Evolutionary conservation across 192 early-diverging fungal genomes (phyloP).

Genomic region (Allomyces macrogynus): DNA sequence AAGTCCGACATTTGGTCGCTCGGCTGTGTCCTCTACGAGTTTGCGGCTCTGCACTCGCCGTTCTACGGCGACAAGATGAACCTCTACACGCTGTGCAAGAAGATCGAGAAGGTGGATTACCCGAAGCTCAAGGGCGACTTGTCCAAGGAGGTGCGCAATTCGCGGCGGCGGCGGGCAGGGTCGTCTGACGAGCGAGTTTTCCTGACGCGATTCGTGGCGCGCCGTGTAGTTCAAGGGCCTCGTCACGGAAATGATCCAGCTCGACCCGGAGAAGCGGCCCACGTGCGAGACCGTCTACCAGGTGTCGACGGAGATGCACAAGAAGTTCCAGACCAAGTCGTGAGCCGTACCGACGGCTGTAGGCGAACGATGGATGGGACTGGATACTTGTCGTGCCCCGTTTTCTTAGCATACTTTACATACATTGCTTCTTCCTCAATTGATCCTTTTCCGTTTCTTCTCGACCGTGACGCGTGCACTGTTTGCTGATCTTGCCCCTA

Average conservation of each 20-base stretch:
- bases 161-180: too few relatives aligned
- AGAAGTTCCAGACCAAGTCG: neutral
- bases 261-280: neutral
- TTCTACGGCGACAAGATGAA: constrained; percentile 9
- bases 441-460: too few relatives aligned
- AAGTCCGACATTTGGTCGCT: constrained; percentile 8
- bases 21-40: constrained; percentile 7
- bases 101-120: constrained; percentile 6
- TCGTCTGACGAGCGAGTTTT: too few relatives aligned
- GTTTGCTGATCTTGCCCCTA: too few relatives aligned
- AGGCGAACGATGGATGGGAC: too few relatives aligned
- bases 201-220: too few relatives aligned
- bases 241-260: neutral
- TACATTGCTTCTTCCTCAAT: too few relatives aligned
- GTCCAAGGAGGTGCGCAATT: too few relatives aligned
- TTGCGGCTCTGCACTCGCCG: constrained; percentile 4
- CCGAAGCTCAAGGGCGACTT: neutral
- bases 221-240: neutral
- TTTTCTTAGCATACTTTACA: too few relatives aligned
- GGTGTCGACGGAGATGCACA: neutral
- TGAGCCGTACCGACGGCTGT: too few relatives aligned
- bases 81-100: constrained; percentile 3
- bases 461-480: too few relatives aligned
- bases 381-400: too few relatives aligned
- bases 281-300: neutral